A percentile compares a stretch with the other conserved stretches of the same genome.
phyloP scores from a whole-genome alignment of 352 stramenopile genomes.

The Aphanomyces stellatus region DNA sequence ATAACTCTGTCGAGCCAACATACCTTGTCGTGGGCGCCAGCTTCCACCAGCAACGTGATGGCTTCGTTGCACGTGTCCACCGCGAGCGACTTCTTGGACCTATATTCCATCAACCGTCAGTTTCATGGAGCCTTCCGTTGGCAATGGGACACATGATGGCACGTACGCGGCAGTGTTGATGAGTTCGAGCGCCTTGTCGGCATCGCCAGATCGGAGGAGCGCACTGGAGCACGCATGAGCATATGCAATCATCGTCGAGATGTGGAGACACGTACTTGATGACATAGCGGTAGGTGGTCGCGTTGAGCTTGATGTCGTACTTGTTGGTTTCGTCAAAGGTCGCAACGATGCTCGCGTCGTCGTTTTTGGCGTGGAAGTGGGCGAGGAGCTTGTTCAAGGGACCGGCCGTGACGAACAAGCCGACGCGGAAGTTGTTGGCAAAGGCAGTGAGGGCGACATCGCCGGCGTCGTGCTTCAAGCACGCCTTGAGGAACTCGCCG shows the following conservation, averaged over 20 bases:
- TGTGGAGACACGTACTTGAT: not conserved
- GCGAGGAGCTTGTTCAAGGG: constrained; percentile 10
- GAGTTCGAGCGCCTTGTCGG: not conserved
- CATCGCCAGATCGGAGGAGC: not conserved
- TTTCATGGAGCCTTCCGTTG: too few relatives aligned
- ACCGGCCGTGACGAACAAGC: not conserved
- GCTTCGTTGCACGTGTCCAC: too few relatives aligned
- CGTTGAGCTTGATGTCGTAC: constrained; percentile 7
- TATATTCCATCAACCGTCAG: not conserved
- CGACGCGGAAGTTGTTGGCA: constrained; percentile 1
- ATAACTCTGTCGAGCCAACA: too few relatives aligned
- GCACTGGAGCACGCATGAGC: not conserved
- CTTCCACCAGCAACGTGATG: too few relatives aligned
- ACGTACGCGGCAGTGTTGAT: constrained; percentile 3
- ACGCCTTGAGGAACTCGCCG: constrained; percentile 13
- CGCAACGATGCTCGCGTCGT: not conserved
- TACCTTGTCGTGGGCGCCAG: too few relatives aligned
- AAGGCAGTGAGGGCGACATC: constrained; percentile 12
- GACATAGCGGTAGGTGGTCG: not conserved
- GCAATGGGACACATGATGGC: not conserved
- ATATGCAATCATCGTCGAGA: not conserved
- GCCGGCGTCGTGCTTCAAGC: not conserved
- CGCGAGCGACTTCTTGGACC: not conserved
- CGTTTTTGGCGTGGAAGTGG: constrained; percentile 6
- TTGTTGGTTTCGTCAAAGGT: not conserved